Conservation (phyloP, 768 basidiomycete genomes). For the Kwoniella newhampshirensis region DNA sequence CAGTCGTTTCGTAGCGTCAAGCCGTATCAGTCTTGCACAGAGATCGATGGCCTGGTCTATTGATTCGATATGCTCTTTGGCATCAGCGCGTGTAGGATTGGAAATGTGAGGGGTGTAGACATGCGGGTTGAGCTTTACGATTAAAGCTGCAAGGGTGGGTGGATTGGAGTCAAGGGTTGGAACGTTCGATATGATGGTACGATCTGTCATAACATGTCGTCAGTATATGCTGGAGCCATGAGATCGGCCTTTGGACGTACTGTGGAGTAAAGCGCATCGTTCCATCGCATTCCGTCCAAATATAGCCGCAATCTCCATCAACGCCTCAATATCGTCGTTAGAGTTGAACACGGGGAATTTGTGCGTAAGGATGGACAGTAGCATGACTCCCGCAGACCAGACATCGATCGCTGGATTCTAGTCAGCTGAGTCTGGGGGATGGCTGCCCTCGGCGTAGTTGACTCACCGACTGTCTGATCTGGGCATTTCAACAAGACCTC, state of each 20-base stretch:
- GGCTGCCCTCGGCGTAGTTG: neutral
- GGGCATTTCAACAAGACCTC: conserved; percentile 93
- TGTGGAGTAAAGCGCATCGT: conserved; percentile 79
- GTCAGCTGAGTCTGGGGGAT: conserved; percentile 7
- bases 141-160: conserved; percentile 69
- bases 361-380: conserved; percentile 84
- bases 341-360: conserved; percentile 96
- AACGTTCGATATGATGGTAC: conserved; percentile 85
- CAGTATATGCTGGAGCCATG: conserved; percentile 5
- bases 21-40: conserved; percentile 68
- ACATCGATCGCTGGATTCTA: conserved; percentile 77
- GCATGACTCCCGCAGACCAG: conserved; percentile 90
- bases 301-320: conserved; percentile 89
- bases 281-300: conserved; percentile 82
- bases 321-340: conserved; percentile 87
- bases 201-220: conserved; percentile 60
- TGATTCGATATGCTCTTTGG: conserved; percentile 59
- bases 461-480: conserved; percentile 84
- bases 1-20: conserved; percentile 72
- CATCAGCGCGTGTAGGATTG: conserved; percentile 56
- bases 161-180: conserved; percentile 71
- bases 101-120: conserved; percentile 58
- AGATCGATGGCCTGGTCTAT: conserved; percentile 72
- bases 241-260: conserved; percentile 57
- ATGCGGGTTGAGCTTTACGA: conserved; percentile 72